Conservation (phyloP, 2,329 filamentous ascomycete species). For the Metarhizium rileyi region DNA sequence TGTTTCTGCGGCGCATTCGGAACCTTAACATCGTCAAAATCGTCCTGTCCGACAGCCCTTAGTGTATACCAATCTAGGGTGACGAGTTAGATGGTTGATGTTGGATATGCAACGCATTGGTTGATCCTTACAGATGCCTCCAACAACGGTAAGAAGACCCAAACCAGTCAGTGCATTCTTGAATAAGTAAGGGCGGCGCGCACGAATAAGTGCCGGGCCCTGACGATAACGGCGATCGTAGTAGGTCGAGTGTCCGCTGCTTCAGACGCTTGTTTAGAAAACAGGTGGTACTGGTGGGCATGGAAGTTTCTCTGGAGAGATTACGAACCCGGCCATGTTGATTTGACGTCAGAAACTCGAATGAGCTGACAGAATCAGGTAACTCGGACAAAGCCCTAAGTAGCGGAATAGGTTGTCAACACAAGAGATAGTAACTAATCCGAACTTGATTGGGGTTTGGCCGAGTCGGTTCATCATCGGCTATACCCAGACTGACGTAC, state of each 20-base stretch:
- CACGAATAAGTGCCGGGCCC: constrained; percentile 80
- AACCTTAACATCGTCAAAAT: constrained; percentile 91
- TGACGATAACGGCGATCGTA: constrained; percentile 84
- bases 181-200: constrained; percentile 81
- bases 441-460: neutral
- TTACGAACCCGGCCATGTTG: constrained; percentile 2
- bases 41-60: constrained; percentile 83
- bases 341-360: neutral
- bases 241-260: constrained; percentile 57
- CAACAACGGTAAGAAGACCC: constrained; percentile 64
- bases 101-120: constrained; percentile 9
- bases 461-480: constrained; percentile 5
- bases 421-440: neutral
- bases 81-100: neutral
- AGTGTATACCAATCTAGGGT: constrained; percentile 54
- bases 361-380: neutral
- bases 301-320: neutral
- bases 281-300: neutral
- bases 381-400: neutral
- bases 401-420: neutral
- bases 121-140: constrained; percentile 73
- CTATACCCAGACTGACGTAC: constrained; percentile 2
- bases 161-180: constrained; percentile 79
- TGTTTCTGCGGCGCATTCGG: constrained; percentile 58
- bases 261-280: neutral